phyloP scores from a whole-genome alignment of 305 asterid genomes.

The Fraxinus baroniana region DNA sequence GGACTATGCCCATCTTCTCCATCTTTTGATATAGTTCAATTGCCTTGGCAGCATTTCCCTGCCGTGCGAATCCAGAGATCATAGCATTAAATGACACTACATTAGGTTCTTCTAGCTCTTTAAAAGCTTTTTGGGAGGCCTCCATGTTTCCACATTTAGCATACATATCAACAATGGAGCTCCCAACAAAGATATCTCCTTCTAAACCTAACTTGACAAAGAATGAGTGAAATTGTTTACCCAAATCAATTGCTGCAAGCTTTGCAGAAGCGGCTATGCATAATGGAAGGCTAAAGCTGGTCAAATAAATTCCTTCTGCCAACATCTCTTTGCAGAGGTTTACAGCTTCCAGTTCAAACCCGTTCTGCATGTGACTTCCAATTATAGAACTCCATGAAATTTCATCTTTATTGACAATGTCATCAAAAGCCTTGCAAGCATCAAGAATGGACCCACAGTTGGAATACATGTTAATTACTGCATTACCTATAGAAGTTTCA shows the following conservation, averaged over 20 bases:
- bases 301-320: constrained; percentile 3
- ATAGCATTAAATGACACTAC: constrained; percentile 9
- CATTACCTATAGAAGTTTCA: constrained; percentile 12
- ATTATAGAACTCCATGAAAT: constrained; percentile 22
- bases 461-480: constrained; percentile 19
- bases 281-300: constrained; percentile 21
- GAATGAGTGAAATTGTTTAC: constrained; percentile 18
- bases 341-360: constrained; percentile 12
- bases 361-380: constrained; percentile 17
- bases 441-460: background rate
- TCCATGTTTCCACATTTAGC: constrained; percentile 17
- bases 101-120: constrained; percentile 14
- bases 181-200: constrained; percentile 6
- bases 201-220: constrained; percentile 6
- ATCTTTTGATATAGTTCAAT: constrained; percentile 6
- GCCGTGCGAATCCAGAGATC: constrained; percentile 20
- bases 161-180: constrained; percentile 16
- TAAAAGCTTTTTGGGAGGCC: constrained; percentile 10
- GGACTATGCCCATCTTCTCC: constrained; percentile 12
- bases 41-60: constrained; percentile 12
- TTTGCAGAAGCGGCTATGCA: constrained; percentile 5
- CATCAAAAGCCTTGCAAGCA: constrained; percentile 19
- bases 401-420: constrained; percentile 17
- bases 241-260: constrained; percentile 6
- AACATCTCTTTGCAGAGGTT: constrained; percentile 17